Base-by-base conservation (phyloP, 148 eudicot genomes). In the Vaccinium macrocarpon region DNA sequence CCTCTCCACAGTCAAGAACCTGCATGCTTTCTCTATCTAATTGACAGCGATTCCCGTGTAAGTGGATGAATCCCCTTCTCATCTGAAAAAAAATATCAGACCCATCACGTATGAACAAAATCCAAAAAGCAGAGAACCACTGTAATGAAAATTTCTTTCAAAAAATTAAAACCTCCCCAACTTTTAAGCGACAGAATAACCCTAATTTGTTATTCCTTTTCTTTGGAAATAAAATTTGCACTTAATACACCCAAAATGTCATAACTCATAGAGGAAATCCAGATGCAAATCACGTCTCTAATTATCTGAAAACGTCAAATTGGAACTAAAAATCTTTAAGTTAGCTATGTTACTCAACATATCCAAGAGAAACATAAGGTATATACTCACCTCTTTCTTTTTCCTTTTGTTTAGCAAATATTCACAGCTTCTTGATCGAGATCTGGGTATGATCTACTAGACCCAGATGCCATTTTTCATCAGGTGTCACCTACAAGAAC, bases 391-490 rank as follows among this genome's bases (percentile, higher is more conserved):
- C 68, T 79, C 80, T 18, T 56, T 56, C 23, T 29, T 9, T 56
- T 29, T 3, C 25, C 49, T 32, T 56, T 27, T 2, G 68, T 79
- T 79, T 2, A 56, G 61, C 49, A 79, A 79, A 79, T 29, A 53
- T 32, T 10, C 49, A 56, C 25, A 79, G 81, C 50, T 79, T 29
- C 13, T 87, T 81, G 84, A 74, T 84, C 84, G 89, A 87, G 93
- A 93, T 93, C 93, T 91, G 86, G 88, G 88, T 80, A 87, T 92
- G 91, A 94, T 93, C 92, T 90, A 88, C 83, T 89, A 86, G 82
- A 90, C 77, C 83, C 91, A 91, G 84, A 87, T 51, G 86, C 5
- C 88, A 89, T 82, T 79, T 82, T 84, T 84, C 55, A 83, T 49
- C 81, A 75, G 71, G 16, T 61, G 61, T 79, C 85, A 78, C 55